A percentile compares a stretch with the other conserved stretches of the same genome.
phyloP scores from a whole-genome alignment of 1,284 basidiomycete species.

The Rhodotorula glutinis region DNA sequence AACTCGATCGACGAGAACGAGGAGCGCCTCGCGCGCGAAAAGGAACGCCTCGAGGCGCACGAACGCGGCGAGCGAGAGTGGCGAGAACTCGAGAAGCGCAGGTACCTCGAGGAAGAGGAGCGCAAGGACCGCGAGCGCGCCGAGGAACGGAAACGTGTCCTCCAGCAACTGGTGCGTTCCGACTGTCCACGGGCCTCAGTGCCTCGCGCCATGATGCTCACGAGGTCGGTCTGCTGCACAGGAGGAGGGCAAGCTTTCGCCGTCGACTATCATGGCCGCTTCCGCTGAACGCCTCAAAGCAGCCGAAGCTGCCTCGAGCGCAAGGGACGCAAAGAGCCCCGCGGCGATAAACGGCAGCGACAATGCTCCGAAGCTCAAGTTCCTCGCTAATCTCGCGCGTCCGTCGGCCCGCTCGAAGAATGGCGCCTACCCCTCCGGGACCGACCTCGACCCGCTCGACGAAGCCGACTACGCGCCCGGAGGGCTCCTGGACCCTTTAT shows the following conservation, averaged over 20 bases:
- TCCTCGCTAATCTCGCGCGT: constrained; percentile 24
- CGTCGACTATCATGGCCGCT: constrained; percentile 34
- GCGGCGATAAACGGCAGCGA: background rate
- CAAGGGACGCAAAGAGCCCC: background rate
- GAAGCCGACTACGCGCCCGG: constrained; percentile 8
- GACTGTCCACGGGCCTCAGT: too few relatives aligned
- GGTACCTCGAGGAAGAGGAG: constrained; percentile 52
- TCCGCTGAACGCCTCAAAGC: constrained; percentile 52
- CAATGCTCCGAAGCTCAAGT: constrained; percentile 18
- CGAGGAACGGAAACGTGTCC: constrained; percentile 31
- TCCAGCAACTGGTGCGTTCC: constrained; percentile 34
- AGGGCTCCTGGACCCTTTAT: constrained; percentile 28
- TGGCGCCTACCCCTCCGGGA: background rate
- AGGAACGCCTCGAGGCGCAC: constrained; percentile 64
- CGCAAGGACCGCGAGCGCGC: constrained; percentile 58
- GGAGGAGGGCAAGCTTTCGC: constrained; percentile 22
- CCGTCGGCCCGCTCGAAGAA: background rate
- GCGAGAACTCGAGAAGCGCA: constrained; percentile 65
- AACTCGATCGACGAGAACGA: constrained; percentile 76
- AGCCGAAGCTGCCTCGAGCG: constrained; percentile 13
- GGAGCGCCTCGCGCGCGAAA: constrained; percentile 58
- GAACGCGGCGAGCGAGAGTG: constrained; percentile 53
- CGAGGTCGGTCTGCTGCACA: too few relatives aligned
- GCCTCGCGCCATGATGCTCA: too few relatives aligned
- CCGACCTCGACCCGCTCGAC: background rate